Evolutionary conservation across 1,139 yeast genomes (phyloP).

Genomic region (Lodderomyces orthopsilosis): DNA sequence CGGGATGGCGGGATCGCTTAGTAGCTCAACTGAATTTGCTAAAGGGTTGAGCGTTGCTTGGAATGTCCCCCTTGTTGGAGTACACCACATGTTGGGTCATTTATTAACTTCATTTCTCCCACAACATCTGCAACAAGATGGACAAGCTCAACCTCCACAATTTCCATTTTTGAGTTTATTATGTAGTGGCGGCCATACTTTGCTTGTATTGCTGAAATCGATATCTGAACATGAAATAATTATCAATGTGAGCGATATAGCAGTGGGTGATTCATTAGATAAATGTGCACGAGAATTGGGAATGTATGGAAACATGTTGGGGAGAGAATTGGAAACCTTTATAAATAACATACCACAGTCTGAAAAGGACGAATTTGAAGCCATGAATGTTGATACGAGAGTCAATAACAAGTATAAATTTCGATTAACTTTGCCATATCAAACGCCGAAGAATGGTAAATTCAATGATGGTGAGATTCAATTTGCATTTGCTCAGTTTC

Average conservation of each 20-base stretch:
- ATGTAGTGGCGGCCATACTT: constrained; percentile 94
- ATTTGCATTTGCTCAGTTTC: constrained; percentile 80
- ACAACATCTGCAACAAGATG: constrained; percentile 15
- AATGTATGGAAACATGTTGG: constrained; percentile 76
- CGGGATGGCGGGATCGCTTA: constrained; percentile 89
- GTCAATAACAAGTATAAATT: constrained; percentile 28
- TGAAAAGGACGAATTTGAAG: constrained; percentile 19
- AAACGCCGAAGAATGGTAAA: constrained; percentile 28
- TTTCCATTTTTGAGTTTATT: constrained; percentile 81
- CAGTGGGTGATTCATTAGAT: constrained; percentile 91
- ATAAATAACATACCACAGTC: constrained; percentile 33
- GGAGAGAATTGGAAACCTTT: constrained; percentile 71
- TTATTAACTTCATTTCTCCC: constrained; percentile 65
- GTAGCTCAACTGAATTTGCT: constrained; percentile 80
- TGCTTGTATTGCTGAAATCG: constrained; percentile 68
- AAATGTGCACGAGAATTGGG: constrained; percentile 90
- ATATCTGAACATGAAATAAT: constrained; percentile 67
- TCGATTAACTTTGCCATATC: constrained; percentile 32
- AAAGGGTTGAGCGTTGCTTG: constrained; percentile 82
- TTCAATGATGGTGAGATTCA: constrained; percentile 30
- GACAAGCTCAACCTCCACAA: constrained; percentile 42
- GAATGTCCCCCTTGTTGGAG: constrained; percentile 78
- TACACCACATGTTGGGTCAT: constrained; percentile 96
- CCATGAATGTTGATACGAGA: constrained; percentile 21
- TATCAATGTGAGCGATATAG: constrained; percentile 78